phyloP scores from a whole-genome alignment of 352 stramenopile genomes.

The Phytophthora cryptogea region DNA sequence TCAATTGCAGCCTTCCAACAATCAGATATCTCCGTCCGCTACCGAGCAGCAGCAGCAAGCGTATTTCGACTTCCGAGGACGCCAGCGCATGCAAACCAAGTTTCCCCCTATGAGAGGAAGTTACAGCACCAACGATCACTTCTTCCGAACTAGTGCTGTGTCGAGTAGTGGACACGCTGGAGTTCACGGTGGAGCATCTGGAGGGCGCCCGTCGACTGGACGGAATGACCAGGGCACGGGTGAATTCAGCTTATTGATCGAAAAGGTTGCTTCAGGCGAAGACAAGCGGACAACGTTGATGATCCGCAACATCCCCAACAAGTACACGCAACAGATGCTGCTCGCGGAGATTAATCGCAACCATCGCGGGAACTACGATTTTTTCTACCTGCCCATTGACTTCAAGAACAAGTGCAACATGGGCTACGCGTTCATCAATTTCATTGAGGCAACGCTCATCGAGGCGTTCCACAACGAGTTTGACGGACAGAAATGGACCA shows the following conservation, averaged over 20 bases:
- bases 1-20: slow-evolving; percentile 33
- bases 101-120: slow-evolving; percentile 32
- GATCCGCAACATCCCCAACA: slow-evolving; percentile 99
- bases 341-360: slow-evolving; percentile 96
- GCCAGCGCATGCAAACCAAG: slow-evolving; percentile 26
- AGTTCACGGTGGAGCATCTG: slow-evolving; percentile 11
- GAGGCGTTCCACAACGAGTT: slow-evolving; percentile 86
- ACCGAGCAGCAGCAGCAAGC: slow-evolving; percentile 32
- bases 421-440: slow-evolving; percentile 99
- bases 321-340: slow-evolving; percentile 99
- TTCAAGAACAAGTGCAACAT: slow-evolving; percentile 99
- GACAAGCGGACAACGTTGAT: slow-evolving; percentile 99
- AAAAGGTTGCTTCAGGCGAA: slow-evolving; percentile 75
- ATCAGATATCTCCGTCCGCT: slow-evolving; percentile 21
- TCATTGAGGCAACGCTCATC: slow-evolving; percentile 90
- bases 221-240: slow-evolving; percentile 70
- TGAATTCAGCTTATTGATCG: slow-evolving; percentile 81
- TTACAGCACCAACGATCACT: slow-evolving; percentile 27
- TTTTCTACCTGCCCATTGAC: slow-evolving; percentile 99
- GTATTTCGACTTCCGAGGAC: slow-evolving; percentile 32
- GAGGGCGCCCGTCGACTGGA: slow-evolving; percentile 23
- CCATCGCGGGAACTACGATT: slow-evolving; percentile 95
- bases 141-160: slow-evolving; percentile 20
- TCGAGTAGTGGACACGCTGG: slow-evolving; percentile 12
- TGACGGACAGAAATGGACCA: slow-evolving; percentile 93